Percentiles rank a stretch among this genome's conserved stretches.
Conservation (phyloP, 345 rosid genomes). For the Turritis glabra region DNA sequence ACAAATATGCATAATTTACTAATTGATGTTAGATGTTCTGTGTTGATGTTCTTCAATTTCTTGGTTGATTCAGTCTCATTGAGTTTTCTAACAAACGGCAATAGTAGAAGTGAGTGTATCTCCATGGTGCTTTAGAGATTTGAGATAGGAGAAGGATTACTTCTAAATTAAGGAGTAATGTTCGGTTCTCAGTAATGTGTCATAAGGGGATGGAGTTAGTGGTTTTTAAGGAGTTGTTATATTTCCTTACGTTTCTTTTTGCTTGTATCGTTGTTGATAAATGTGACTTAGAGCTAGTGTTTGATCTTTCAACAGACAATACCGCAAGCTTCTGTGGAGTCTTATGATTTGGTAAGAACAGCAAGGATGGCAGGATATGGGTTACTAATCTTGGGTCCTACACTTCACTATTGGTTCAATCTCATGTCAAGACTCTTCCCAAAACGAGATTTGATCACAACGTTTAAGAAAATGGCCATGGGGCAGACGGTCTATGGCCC, state of each 20-base stretch:
- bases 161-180: not conserved
- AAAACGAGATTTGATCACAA: slow-evolving; percentile 66
- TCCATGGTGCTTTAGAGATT: not conserved
- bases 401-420: slow-evolving; percentile 86
- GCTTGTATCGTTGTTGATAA: not conserved
- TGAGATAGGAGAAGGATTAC: not conserved
- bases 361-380: slow-evolving; percentile 90
- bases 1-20: not conserved
- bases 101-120: not conserved
- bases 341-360: slow-evolving; percentile 78
- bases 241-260: not conserved
- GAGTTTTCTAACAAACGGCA: not conserved
- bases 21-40: not conserved
- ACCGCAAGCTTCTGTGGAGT: slow-evolving; percentile 43
- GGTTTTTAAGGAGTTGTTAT: not conserved
- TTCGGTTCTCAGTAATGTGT: not conserved
- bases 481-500: slow-evolving; percentile 86
- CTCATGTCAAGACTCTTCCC: slow-evolving; percentile 74
- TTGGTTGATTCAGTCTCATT: not conserved
- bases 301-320: slow-evolving; percentile 50
- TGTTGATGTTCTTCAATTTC: not conserved
- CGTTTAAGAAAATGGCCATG: slow-evolving; percentile 84
- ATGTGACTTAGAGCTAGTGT: not conserved
- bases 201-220: not conserved
- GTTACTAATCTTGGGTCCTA: slow-evolving; percentile 69